These are phyloP conservation scores for Crithidia mellificae DNA, from an alignment of 208 protist genomes.

Conservation along the genomic window DNA sequence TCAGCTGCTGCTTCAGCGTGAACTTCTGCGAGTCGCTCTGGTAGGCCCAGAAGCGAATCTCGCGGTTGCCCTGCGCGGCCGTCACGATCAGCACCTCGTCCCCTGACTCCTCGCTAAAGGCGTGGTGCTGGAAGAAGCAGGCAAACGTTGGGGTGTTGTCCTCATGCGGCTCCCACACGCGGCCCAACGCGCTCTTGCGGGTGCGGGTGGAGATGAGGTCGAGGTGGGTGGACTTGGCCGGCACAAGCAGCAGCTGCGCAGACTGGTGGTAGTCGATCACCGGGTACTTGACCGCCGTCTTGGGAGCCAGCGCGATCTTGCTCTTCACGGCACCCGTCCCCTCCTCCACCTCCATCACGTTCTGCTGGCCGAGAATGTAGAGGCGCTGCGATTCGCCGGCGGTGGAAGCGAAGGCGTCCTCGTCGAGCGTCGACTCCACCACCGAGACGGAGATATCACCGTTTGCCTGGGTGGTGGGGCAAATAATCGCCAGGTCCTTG, in stretches of 20 bases:
- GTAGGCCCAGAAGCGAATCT: conserved; percentile 86
- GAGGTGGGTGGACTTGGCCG: conserved; percentile 71
- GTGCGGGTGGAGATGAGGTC: conserved; percentile 72
- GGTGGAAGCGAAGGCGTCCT: conserved; percentile 61
- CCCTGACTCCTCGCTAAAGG: conserved; percentile 54
- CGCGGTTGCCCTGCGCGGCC: conserved; percentile 73
- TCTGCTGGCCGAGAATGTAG: conserved; percentile 61
- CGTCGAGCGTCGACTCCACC: conserved; percentile 45
- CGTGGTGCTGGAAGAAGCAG: conserved; percentile 73
- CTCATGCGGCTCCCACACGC: conserved; percentile 84
- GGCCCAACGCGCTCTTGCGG: conserved; percentile 63
- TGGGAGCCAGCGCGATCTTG: conserved; percentile 48
- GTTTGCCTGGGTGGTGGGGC: conserved; percentile 65
- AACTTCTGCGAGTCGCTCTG: conserved; percentile 68
- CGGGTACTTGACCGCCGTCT: conserved; percentile 65
- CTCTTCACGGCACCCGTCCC: conserved; percentile 37
- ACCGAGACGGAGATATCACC: conserved; percentile 59
- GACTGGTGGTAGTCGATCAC: conserved; percentile 68
- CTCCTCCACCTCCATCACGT: conserved; percentile 76
- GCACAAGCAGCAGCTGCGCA: conserved; percentile 64
- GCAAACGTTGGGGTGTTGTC: conserved; percentile 74
- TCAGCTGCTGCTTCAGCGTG: conserved; percentile 82
- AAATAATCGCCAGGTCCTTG: conserved; percentile 59
- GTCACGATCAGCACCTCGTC: conserved; percentile 74
- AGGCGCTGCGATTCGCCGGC: conserved; percentile 58